Evolutionary conservation across 176 grass and related monocot species (phyloP).

Genomic region (Secale cereale): DNA sequence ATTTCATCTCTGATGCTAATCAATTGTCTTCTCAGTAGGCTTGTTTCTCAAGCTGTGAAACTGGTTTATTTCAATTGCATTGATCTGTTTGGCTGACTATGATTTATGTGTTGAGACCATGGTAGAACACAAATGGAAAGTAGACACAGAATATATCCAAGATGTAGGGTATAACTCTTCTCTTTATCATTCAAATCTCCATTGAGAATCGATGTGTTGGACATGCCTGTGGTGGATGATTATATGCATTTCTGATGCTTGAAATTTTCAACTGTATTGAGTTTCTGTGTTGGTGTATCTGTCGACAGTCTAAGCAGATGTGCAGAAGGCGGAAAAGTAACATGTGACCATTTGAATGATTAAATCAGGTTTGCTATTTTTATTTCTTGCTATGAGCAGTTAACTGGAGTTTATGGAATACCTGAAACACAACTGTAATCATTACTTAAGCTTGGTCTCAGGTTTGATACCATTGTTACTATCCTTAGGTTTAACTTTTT

Average conservation of each 20-base stretch:
- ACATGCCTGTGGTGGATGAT: neutral
- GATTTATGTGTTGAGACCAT: neutral
- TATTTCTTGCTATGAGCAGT: slow-evolving; percentile 10
- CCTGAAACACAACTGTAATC: slow-evolving; percentile 67
- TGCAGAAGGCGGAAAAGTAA: slow-evolving; percentile 53
- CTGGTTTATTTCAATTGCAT: neutral
- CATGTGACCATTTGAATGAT: slow-evolving; percentile 38
- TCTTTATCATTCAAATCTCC: too few relatives aligned
- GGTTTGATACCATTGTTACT: slow-evolving; percentile 17
- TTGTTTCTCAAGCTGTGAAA: neutral
- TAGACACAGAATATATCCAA: too few relatives aligned
- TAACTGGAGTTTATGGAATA: slow-evolving; percentile 63
- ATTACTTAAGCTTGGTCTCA: slow-evolving; percentile 86
- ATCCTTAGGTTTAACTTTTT: neutral
- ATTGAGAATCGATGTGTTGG: neutral
- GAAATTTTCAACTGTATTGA: neutral
- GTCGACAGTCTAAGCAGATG: slow-evolving; percentile 70
- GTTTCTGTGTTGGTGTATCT: slow-evolving; percentile 11
- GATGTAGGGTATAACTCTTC: too few relatives aligned
- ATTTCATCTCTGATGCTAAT: neutral
- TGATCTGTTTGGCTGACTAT: neutral
- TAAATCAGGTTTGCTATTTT: neutral
- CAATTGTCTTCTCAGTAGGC: neutral
- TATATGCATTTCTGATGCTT: slow-evolving; percentile 14
- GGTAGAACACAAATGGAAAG: neutral